Base-by-base conservation (phyloP, 345 rosid species). In the Conringia planisiliqua region DNA sequence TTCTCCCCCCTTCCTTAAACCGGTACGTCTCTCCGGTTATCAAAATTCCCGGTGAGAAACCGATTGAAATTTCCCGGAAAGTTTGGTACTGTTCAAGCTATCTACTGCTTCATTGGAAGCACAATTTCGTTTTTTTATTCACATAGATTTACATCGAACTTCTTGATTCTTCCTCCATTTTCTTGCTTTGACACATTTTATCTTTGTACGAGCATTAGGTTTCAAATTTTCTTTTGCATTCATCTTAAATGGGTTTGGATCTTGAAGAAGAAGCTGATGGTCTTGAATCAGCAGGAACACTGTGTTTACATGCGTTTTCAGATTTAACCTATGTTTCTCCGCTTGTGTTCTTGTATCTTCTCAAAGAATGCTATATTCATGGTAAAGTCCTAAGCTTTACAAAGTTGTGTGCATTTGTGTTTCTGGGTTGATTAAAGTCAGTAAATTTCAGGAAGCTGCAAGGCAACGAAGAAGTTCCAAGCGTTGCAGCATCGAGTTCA, bases 391-490 rank as follows among this genome's bases (percentile, higher is more conserved):
- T 47, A 50, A 36, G 33, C 54, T 48, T 52, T 42, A 43, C 70
- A 62, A 6, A 18, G 46, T 55, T 3, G 2, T 5, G 6, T 32
- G 38, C 8, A 4, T 32, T 55, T n/a, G 13, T 18, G 35, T 47
- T 47, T n/a, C 2, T 4, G n/a, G 2, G 11, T 24, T 51, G 59
- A 56, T 44, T 61, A 18, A 10, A 27, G 47, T 39, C 12, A 50
- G 44, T 12, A n/a, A 47, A 51, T 65, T n/a, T 24, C 86, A 92
- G 99, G 99, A 22, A 86, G 87, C 54, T 60, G 57, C 62, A 92
- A 87, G 76, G 97, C 97, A 38, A 85, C 89, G 6, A 79, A 76
- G 44, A 95, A 90, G 83, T 95, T 95, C 38, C 82, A 86, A 79
- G 83, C 71, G 38, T 93, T 95, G 59, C 98, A 92, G 66, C 88